A percentile compares a stretch with the other conserved stretches of the same genome.
These are phyloP conservation scores for Xylaria palmicola DNA, from an alignment of 495 filamentous ascomycete species.

Conservation along the genomic window DNA sequence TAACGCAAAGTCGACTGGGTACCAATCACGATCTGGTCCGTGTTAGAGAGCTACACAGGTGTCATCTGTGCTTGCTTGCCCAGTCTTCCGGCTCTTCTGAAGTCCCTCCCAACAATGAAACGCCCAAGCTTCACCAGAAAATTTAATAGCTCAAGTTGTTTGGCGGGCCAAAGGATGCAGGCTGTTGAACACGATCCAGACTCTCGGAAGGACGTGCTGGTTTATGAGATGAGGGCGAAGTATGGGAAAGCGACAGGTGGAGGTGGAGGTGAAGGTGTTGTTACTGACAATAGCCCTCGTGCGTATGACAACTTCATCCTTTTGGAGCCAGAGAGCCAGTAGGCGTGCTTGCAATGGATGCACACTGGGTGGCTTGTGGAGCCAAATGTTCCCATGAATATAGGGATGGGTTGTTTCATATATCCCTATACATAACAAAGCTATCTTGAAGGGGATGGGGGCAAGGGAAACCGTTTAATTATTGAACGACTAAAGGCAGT, in stretches of 20 bases:
- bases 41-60: background rate
- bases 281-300: background rate
- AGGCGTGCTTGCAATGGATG: too few species aligned
- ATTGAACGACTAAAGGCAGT: too few species aligned
- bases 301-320: too few species aligned
- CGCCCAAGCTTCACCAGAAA: background rate
- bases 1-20: background rate
- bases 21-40: background rate
- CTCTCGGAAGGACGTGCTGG: background rate
- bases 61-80: slow-evolving; percentile 5
- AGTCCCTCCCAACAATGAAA: background rate
- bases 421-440: too few species aligned
- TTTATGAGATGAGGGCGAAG: background rate
- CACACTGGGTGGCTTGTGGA: too few species aligned
- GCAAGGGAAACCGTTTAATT: too few species aligned
- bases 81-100: slow-evolving; percentile 3
- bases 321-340: too few species aligned
- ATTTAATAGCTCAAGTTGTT: background rate
- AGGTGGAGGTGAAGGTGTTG: background rate
- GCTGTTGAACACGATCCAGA: background rate
- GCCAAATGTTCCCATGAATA: too few species aligned
- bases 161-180: background rate
- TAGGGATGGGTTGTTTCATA: too few species aligned
- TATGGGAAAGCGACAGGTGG: background rate
- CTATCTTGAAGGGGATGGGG: too few species aligned